These are phyloP conservation scores for Viridothelium virens DNA, from an alignment of 495 filamentous ascomycete genomes.

Conservation along the genomic window DNA sequence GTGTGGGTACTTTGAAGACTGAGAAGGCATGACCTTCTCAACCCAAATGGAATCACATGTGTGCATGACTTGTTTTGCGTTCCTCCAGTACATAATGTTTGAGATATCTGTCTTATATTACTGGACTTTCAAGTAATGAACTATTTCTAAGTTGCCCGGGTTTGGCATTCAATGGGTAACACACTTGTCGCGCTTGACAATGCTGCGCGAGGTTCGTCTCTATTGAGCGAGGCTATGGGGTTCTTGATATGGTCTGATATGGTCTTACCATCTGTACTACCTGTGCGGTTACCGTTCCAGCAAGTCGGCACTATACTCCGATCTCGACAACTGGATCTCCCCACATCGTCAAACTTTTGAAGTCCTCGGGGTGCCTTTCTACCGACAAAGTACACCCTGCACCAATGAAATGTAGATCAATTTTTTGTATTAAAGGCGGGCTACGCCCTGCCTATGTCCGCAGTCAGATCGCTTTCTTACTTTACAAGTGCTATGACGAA, in stretches of 20 bases:
- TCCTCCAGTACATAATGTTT: background rate
- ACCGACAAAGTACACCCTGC: slow-evolving; percentile 7
- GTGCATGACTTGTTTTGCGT: background rate
- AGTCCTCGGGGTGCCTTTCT: background rate
- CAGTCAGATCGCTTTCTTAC: background rate
- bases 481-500: background rate
- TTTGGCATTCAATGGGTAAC: background rate
- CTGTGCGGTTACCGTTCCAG: too few relatives aligned
- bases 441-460: background rate
- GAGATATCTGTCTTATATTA: background rate
- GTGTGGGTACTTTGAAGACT: slow-evolving; percentile 22
- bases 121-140: background rate
- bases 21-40: slow-evolving; percentile 7
- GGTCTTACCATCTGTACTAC: too few relatives aligned
- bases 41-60: background rate
- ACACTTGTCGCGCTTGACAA: background rate
- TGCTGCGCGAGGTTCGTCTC: background rate
- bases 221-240: too few relatives aligned
- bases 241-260: too few relatives aligned
- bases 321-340: too few relatives aligned
- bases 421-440: background rate
- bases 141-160: background rate
- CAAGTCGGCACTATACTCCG: too few relatives aligned
- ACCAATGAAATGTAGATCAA: background rate
- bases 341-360: background rate